Conservation (phyloP, 805 yeast genomes). For the Torulaspora gathmanii region DNA sequence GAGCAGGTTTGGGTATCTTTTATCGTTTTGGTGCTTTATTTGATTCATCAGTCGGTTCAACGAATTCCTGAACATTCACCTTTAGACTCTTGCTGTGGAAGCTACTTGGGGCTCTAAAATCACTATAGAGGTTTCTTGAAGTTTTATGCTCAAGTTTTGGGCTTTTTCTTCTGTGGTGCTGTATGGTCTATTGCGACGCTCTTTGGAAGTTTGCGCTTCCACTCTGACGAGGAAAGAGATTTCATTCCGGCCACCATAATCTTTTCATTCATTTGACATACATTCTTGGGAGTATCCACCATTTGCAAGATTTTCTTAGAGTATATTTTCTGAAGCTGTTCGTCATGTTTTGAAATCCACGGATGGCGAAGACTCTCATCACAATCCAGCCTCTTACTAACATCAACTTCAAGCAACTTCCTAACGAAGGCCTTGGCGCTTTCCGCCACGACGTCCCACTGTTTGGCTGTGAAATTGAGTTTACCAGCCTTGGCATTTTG, state of each 20-base stretch:
- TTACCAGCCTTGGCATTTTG: conserved; percentile 41
- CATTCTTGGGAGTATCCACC: conserved; percentile 23
- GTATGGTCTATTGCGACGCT: conserved; percentile 18
- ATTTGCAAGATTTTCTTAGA: conserved; percentile 28
- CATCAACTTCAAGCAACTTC: conserved; percentile 39
- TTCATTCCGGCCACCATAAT: neutral
- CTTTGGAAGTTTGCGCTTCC: conserved; percentile 30
- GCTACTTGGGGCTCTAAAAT: too few species aligned
- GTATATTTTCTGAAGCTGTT: conserved; percentile 38
- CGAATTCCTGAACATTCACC: too few species aligned
- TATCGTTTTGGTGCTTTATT: too few species aligned
- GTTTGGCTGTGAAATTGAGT: conserved; percentile 37
- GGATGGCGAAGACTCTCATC: conserved; percentile 40
- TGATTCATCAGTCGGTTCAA: too few species aligned
- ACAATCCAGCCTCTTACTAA: conserved; percentile 37
- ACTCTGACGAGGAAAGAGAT: conserved; percentile 7
- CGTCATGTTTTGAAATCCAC: conserved; percentile 45
- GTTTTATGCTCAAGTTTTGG: conserved; percentile 1
- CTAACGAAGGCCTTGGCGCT: conserved; percentile 46
- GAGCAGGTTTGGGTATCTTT: too few species aligned
- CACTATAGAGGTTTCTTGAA: too few species aligned
- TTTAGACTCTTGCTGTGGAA: too few species aligned
- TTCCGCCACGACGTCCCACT: conserved; percentile 42
- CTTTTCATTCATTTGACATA: conserved; percentile 12
- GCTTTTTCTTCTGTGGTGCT: conserved; percentile 13